Evolutionary conservation across 2,329 filamentous ascomycete species (phyloP), one percentile per base, ranked within the genome.

Genomic region (Apiospora hydei): DNA sequence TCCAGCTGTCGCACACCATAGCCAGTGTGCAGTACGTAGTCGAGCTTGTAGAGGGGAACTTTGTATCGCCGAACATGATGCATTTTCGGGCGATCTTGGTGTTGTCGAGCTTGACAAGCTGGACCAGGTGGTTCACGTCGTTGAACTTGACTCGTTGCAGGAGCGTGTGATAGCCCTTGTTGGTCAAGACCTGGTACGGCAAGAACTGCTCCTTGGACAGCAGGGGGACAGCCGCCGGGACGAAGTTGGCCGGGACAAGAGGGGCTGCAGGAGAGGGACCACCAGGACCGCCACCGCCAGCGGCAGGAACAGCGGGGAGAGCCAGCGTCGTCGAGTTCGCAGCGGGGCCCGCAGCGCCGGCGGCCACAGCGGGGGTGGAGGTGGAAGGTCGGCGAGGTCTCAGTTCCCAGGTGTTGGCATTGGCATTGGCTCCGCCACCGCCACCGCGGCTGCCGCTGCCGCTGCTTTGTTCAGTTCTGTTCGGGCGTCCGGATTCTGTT

Each of bases 11-110:
- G 41, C 21, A 38, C 66, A 1, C n/a, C 24, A n/a, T 16, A 16
- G n/a, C 66, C 66, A 1, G 26, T 4, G 6, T 68, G 66, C 5
- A 68, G n/a, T 14, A 68, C 66, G 10, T 68, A 68, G 66, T 68
- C 66, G 43, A 68, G 16, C 2, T 4, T 21, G 14, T 44, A 26
- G 4, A 3, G 10, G 6, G 6, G 41, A 68, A 68, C 41, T 44
- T 68, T 2, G 2, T 24, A 11, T 68, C 66, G 1, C 13, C 11
- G 43, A 68, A 68, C n/a, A 68, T 26, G 24, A 26, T 47, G 26
- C 41, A 46, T 10, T 21, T 14, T 46, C 66, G 7, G 13, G 41
- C 18, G 14, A 68, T 44, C 2, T 4, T 34, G 66, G 1, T 2
- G 7, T 44, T 68, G 66, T 68, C 66, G 11, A 68, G n/a, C 24